phyloP scores from a whole-genome alignment of 371 early-diverging fungal species.

The Haplosporangium sp. region DNA sequence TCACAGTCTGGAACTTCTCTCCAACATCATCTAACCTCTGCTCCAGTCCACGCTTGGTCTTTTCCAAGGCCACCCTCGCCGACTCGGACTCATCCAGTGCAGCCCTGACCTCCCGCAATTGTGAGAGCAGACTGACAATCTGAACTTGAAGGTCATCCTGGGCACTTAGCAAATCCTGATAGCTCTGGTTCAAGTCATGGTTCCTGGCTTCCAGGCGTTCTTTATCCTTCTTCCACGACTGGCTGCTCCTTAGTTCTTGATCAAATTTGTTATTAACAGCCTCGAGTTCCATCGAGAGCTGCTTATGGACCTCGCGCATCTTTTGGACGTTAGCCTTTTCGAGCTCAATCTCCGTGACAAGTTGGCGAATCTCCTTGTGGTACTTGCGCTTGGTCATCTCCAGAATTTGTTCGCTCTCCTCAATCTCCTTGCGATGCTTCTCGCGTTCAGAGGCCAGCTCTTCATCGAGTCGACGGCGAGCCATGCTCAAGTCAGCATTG shows the following conservation, averaged over 20 bases:
- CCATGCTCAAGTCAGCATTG: slow-evolving; percentile 70
- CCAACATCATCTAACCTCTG: slow-evolving; percentile 78
- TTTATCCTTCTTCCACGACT: slow-evolving; percentile 74
- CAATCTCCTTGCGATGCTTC: slow-evolving; percentile 74
- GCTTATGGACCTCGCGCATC: slow-evolving; percentile 72
- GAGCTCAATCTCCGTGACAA: slow-evolving; percentile 79
- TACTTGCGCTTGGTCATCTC: slow-evolving; percentile 76
- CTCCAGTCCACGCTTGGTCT: slow-evolving; percentile 76
- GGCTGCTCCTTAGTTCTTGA: slow-evolving; percentile 61
- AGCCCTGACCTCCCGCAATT: slow-evolving; percentile 64
- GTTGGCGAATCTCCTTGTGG: slow-evolving; percentile 80
- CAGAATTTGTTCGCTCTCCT: slow-evolving; percentile 73
- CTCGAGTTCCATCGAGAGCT: slow-evolving; percentile 67
- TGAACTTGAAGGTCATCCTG: slow-evolving; percentile 68
- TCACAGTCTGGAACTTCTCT: slow-evolving; percentile 72
- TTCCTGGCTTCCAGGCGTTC: slow-evolving; percentile 69
- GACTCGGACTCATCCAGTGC: slow-evolving; percentile 75
- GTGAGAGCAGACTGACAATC: slow-evolving; percentile 56
- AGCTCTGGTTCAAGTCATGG: slow-evolving; percentile 65
- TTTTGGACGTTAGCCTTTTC: slow-evolving; percentile 71
- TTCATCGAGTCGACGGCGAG: slow-evolving; percentile 77
- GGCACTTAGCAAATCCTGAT: slow-evolving; percentile 58
- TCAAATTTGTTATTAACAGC: slow-evolving; percentile 62
- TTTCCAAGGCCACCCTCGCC: slow-evolving; percentile 66
- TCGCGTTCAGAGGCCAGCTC: slow-evolving; percentile 76